Evolutionary conservation across 495 filamentous ascomycete genomes (phyloP).

Genomic region (Annulohypoxylon nitens): DNA sequence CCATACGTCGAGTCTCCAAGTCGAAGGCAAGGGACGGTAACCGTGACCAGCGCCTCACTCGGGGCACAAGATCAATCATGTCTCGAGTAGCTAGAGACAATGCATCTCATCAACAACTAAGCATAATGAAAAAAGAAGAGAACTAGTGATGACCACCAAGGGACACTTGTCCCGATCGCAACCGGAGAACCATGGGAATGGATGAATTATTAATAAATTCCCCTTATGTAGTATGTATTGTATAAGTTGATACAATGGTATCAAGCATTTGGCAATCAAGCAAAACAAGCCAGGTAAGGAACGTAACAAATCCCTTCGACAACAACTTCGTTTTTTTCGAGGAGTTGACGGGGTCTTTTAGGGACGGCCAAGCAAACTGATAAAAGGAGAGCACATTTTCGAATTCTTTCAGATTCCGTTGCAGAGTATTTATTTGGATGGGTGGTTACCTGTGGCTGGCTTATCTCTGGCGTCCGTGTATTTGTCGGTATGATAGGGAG

Average conservation of each 20-base stretch:
- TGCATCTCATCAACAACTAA: conserved; percentile 17
- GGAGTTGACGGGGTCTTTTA: conserved; percentile 8
- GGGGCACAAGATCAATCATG: conserved; percentile 20
- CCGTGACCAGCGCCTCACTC: conserved; percentile 36
- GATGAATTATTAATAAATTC: conserved; percentile 17
- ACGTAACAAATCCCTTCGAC: conserved; percentile 3
- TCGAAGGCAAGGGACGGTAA: conserved; percentile 1
- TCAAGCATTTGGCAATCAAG: background rate
- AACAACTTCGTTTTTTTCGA: conserved; percentile 14
- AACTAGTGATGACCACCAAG: conserved; percentile 17
- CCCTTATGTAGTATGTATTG: background rate
- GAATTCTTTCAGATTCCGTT: conserved; percentile 23
- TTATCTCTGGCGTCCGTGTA: conserved; percentile 47
- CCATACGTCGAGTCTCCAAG: conserved; percentile 5
- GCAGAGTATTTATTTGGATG: conserved; percentile 45
- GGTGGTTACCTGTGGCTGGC: conserved; percentile 44
- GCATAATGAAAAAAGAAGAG: conserved; percentile 1
- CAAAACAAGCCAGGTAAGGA: background rate
- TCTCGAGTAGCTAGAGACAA: conserved; percentile 6
- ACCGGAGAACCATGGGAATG: background rate
- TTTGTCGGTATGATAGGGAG: conserved; percentile 44
- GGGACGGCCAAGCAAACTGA: conserved; percentile 20
- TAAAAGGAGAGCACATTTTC: conserved; percentile 28
- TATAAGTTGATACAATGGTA: conserved; percentile 9
- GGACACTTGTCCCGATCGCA: conserved; percentile 38